Evolutionary conservation across 345 rosid genomes (phyloP), one percentile per base, ranked within the genome.

Genomic region (Psidium guajava): DNA sequence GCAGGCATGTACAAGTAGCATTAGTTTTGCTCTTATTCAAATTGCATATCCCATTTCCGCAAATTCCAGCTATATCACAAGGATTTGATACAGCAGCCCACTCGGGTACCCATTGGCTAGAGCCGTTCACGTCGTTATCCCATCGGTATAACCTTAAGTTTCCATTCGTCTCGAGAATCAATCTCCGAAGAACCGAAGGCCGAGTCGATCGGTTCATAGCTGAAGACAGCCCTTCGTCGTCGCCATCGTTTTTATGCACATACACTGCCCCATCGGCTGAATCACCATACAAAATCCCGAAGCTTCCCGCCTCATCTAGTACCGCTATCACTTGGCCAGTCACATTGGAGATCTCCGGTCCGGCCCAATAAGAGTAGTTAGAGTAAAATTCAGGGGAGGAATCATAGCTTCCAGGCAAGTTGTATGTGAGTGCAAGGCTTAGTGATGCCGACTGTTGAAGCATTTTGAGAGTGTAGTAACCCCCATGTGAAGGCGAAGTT

Each of bases 1-100:
- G 97, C 50, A 97, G 87, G 87, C 95, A 92, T 36, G 91, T 90
- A 82, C 99, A 97, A 5, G 95, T 90, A 21, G 97, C 95, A 86
- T 92, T 94, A 28, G 95, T 93, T 89, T 94, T 95, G 90, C 93
- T 92, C 83, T 93, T 84, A 83, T 90, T 94, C 88, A 95, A 86
- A 74, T 87, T 93, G 86, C 99, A 97, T 12, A 97, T 89, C 57
- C 98, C 99, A 54, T 93, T 93, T 7, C 98, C 97, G 54, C 99
- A 97, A 11, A 93, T 90, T 6, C 99, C 99, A 6, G 99, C 94
- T 74, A 95, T 92, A 61, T 91, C 94, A 82, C 99, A 97, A 0
- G 99, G 98, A 47, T 97, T 97, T 54, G 98, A 94, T 13, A 93
- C 94, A 20, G 98, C 98, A 59, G 99, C 98, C 98, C 98, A 94